Evolutionary conservation across 2,329 filamentous ascomycete genomes (phyloP).

Genomic region (Trichoderma sp.): DNA sequence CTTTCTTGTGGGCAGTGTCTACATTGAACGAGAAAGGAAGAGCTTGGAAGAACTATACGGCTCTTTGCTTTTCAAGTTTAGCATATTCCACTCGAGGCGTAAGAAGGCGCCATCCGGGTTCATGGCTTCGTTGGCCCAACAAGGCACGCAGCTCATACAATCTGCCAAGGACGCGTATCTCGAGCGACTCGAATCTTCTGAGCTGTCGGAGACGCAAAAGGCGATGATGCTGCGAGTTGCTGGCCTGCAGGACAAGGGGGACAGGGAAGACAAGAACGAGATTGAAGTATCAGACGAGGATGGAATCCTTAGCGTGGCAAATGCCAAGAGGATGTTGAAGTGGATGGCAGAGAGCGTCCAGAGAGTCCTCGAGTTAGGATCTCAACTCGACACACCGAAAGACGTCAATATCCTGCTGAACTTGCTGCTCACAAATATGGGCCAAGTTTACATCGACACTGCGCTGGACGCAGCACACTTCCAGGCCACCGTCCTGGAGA

Average conservation of each 20-base stretch:
- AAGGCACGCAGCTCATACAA: constrained; percentile 84
- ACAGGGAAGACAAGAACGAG: constrained; percentile 76
- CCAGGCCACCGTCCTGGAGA: constrained; percentile 75
- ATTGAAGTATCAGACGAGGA: constrained; percentile 92
- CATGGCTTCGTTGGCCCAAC: constrained; percentile 87
- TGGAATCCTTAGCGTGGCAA: constrained; percentile 77
- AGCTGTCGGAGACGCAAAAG: constrained; percentile 85
- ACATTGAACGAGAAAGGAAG: constrained; percentile 70
- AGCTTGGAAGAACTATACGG: constrained; percentile 82
- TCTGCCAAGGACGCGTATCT: constrained; percentile 91
- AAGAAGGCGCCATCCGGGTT: constrained; percentile 91
- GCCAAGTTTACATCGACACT: constrained; percentile 75
- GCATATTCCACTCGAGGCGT: constrained; percentile 85
- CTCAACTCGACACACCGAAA: constrained; percentile 86
- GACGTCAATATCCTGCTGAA: constrained; percentile 86
- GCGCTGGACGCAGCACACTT: constrained; percentile 72
- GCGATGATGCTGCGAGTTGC: constrained; percentile 88
- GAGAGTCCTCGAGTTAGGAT: constrained; percentile 85
- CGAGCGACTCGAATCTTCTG: constrained; percentile 83
- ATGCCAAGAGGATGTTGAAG: constrained; percentile 96
- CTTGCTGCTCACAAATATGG: constrained; percentile 84
- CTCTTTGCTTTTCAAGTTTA: constrained; percentile 93
- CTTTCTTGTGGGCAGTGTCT: constrained; percentile 69
- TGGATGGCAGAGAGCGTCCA: constrained; percentile 97
- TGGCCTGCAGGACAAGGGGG: constrained; percentile 74